These are phyloP conservation scores for Colletotrichum endophyticum DNA, from an alignment of 2,329 filamentous ascomycete species.

Conservation along the genomic window DNA sequence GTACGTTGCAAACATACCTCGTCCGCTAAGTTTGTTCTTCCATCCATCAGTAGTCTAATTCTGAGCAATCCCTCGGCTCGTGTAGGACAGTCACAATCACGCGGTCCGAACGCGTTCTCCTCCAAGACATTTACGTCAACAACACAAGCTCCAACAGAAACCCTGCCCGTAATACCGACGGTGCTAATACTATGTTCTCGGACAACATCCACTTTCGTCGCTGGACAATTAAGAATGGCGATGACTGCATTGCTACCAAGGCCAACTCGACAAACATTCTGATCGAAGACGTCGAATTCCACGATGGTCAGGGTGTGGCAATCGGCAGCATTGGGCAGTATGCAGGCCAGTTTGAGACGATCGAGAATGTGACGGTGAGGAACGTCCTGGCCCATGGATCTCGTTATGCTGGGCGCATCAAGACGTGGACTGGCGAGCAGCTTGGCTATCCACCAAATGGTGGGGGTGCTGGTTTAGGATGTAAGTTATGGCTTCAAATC, in stretches of 20 bases:
- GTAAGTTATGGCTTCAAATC: background rate
- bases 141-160: slow-evolving; percentile 41
- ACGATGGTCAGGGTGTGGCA: slow-evolving; percentile 54
- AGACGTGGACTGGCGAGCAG: background rate
- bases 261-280: slow-evolving; percentile 59
- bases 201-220: slow-evolving; percentile 54
- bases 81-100: slow-evolving; percentile 52
- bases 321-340: slow-evolving; percentile 64
- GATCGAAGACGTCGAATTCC: slow-evolving; percentile 53
- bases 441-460: background rate
- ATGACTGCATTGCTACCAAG: slow-evolving; percentile 59
- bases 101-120: slow-evolving; percentile 46
- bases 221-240: slow-evolving; percentile 55
- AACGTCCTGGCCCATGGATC: background rate
- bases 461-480: background rate
- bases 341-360: slow-evolving; percentile 22
- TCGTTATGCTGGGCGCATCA: background rate
- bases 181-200: slow-evolving; percentile 55
- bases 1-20: background rate
- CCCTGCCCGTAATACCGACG: slow-evolving; percentile 42
- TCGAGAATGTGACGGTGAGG: background rate
- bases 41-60: background rate
- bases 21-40: background rate
- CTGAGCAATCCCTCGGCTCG: background rate
- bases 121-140: slow-evolving; percentile 58